Evolutionary conservation across 148 eudicot genomes (phyloP).

Genomic region (Vaccinium vitisidaea): DNA sequence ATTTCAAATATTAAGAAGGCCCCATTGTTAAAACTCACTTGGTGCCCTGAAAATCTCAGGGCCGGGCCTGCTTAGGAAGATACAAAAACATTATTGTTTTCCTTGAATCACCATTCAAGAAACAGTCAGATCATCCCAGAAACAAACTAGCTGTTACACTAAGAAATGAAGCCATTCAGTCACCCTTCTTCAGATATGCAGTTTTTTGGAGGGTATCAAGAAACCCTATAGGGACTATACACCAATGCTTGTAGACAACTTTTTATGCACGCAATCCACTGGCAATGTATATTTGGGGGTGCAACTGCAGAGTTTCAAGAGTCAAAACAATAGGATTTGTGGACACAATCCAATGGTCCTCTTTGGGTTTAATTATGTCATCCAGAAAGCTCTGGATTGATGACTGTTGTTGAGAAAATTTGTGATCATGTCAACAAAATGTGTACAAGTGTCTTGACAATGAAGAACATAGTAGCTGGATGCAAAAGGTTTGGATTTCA

Average conservation of each 20-base stretch:
- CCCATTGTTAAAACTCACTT: too few species aligned
- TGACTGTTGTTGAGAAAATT: too few species aligned
- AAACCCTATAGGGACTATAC: too few species aligned
- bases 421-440: not conserved
- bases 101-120: not conserved
- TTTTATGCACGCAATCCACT: not conserved
- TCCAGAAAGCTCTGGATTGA: too few species aligned
- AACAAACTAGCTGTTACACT: not conserved
- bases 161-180: not conserved
- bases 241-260: not conserved
- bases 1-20: too few species aligned
- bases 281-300: not conserved
- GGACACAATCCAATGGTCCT: not conserved
- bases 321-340: too few species aligned
- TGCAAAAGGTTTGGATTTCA: not conserved
- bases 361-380: too few species aligned
- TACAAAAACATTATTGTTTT: not conserved
- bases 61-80: not conserved
- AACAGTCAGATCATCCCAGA: not conserved
- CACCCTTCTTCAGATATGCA: too few species aligned
- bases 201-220: too few species aligned
- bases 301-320: too few species aligned
- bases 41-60: too few species aligned
- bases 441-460: not conserved
- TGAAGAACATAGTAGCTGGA: not conserved